A percentile compares a stretch with the other conserved stretches of the same genome.
phyloP scores from a whole-genome alignment of 805 yeast species.

The Diddensiella santjacobensis region DNA sequence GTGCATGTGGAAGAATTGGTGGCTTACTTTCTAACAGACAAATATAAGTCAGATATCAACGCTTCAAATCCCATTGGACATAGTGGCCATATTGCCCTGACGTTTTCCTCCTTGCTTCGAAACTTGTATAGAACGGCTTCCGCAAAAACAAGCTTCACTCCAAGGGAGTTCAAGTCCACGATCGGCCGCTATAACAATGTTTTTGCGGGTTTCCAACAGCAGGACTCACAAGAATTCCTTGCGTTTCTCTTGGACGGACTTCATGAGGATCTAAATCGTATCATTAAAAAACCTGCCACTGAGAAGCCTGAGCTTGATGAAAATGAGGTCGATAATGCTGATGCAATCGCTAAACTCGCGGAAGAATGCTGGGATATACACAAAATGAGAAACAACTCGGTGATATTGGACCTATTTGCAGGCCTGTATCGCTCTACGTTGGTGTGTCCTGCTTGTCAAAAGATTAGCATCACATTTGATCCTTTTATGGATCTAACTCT shows the following conservation, averaged over 20 bases:
- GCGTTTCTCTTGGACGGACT: slow-evolving; percentile 84
- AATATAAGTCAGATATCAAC: slow-evolving; percentile 66
- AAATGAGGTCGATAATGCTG: slow-evolving; percentile 50
- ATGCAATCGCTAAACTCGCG: slow-evolving; percentile 57
- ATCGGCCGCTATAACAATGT: slow-evolving; percentile 75
- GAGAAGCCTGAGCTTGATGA: slow-evolving; percentile 79
- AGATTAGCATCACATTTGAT: slow-evolving; percentile 84
- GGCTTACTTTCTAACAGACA: slow-evolving; percentile 57
- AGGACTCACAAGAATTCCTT: slow-evolving; percentile 89
- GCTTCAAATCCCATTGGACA: slow-evolving; percentile 78
- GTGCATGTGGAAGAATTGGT: slow-evolving; percentile 79
- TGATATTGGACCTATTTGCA: slow-evolving; percentile 79
- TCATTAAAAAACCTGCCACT: slow-evolving; percentile 75
- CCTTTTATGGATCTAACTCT: slow-evolving; percentile 88
- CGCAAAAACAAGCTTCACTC: slow-evolving; percentile 40
- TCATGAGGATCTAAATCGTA: slow-evolving; percentile 88
- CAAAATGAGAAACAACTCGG: slow-evolving; percentile 75
- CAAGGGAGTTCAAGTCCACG: slow-evolving; percentile 71
- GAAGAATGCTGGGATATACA: slow-evolving; percentile 76
- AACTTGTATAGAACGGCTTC: slow-evolving; percentile 41
- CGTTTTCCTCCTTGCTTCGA: slow-evolving; percentile 68
- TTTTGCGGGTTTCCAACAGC: slow-evolving; percentile 81
- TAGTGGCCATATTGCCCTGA: slow-evolving; percentile 72
- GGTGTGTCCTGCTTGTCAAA: slow-evolving; percentile 78
- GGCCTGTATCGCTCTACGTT: slow-evolving; percentile 89